These are phyloP conservation scores for Leishmania martiniquensis DNA, from an alignment of 208 protist species.

Conservation along the genomic window DNA sequence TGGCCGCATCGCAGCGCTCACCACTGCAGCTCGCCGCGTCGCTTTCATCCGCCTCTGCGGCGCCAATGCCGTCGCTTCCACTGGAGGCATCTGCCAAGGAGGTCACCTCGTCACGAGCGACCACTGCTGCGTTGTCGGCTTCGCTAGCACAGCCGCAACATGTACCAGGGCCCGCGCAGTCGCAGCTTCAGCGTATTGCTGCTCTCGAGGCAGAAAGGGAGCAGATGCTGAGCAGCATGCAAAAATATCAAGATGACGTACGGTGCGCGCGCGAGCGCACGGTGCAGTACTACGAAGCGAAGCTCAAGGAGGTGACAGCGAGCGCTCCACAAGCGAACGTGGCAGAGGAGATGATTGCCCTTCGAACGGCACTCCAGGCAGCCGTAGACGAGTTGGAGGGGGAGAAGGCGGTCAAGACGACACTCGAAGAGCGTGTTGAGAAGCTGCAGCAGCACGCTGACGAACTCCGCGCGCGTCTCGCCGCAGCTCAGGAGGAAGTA, in stretches of 20 bases:
- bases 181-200: slow-evolving; percentile 12
- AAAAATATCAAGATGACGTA: slow-evolving; percentile 48
- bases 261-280: slow-evolving; percentile 36
- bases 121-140: too few species aligned
- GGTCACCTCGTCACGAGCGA: neutral
- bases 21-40: neutral
- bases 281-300: slow-evolving; percentile 51
- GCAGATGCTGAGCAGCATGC: slow-evolving; percentile 30
- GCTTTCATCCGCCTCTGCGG: neutral
- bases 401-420: neutral
- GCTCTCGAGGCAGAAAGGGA: slow-evolving; percentile 34
- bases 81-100: neutral
- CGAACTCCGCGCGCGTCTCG: neutral
- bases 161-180: neutral
- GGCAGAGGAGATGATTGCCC: slow-evolving; percentile 9
- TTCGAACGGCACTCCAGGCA: slow-evolving; percentile 1
- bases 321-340: neutral
- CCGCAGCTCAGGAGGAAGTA: neutral
- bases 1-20: neutral
- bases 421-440: neutral
- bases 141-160: neutral
- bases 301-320: slow-evolving; percentile 13
- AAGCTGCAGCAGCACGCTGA: slow-evolving; percentile 8
- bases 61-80: neutral
- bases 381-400: slow-evolving; percentile 9